Base-by-base conservation (phyloP, 768 basidiomycete genomes). In the Omphalotus guepiniiformis region DNA sequence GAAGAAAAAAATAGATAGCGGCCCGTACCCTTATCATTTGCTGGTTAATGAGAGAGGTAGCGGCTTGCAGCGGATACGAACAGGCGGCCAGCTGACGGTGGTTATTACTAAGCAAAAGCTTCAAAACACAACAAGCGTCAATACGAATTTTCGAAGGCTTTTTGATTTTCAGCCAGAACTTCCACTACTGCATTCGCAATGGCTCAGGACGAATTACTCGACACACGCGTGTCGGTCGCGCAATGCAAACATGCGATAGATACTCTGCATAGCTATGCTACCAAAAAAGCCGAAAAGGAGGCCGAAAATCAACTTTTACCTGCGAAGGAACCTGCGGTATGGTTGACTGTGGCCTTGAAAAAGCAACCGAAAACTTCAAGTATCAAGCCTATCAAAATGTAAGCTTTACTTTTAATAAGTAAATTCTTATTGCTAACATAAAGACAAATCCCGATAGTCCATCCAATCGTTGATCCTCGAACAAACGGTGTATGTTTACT, bases 321-420 rank as follows among this genome's bases (percentile, higher is more conserved):
- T 0, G 78, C 78, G 38, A 88, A 82, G 63, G 92, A 94, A 57
- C 89, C 92, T 59, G 72, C 83, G 63, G 74, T 98, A 45, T 97
- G 92, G 89, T 76, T 99, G 16, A 84, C 88, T 55, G 73, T 98
- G 45, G 80, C 89, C 3, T 83, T 93, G 49, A 96, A 95, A 73
- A 78, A 75, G 59, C 86, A 93, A 60, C 77, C 82, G 21, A 75
- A 86, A 27, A 79, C 78, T 51, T 81, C 80, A 59, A 85, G 77
- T 58, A 66, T 93, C 26, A 96, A 90, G 64, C 93, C 93, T 3
- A 67, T 78, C 39, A 82, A 80, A 69, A 88, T 97, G 93, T 96
- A 56, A 57, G 85, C 78, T 28, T 19, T 23, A 18, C 16, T 5
- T 25, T 9, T 36, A 13, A 3, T 15, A n/a, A 26, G 6, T n/a